A percentile compares a stretch with the other conserved stretches of the same genome.
These are phyloP conservation scores for Cubamyces sp. DNA, from an alignment of 768 basidiomycete genomes.

Conservation along the genomic window DNA sequence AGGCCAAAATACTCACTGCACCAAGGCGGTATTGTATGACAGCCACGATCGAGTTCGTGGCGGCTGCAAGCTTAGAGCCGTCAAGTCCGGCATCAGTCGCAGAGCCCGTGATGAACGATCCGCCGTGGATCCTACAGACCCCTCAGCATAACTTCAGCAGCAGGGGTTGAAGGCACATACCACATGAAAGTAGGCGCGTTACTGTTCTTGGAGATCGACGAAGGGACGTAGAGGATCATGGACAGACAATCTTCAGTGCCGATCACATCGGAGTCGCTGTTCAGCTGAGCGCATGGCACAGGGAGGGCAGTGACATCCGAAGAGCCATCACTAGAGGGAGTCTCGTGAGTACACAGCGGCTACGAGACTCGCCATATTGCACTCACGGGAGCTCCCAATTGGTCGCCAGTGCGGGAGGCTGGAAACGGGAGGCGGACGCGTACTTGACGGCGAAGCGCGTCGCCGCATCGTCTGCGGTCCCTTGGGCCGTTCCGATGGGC, in stretches of 20 bases:
- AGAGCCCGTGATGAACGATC: constrained; percentile 75
- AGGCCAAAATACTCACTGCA: constrained; percentile 49
- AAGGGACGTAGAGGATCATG: constrained; percentile 73
- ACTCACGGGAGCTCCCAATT: constrained; percentile 69
- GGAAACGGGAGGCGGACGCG: constrained; percentile 65
- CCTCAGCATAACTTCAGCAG: neutral
- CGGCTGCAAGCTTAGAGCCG: constrained; percentile 72
- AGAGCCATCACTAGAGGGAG: constrained; percentile 47
- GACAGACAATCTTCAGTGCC: constrained; percentile 82
- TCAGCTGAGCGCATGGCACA: constrained; percentile 71
- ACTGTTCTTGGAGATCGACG: constrained; percentile 36
- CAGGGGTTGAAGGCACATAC: constrained; percentile 40
- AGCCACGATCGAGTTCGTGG: constrained; percentile 76
- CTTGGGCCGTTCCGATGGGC: constrained; percentile 58
- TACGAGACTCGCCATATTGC: neutral
- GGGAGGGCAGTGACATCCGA: constrained; percentile 61
- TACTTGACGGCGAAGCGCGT: constrained; percentile 69
- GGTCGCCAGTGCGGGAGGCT: constrained; percentile 53
- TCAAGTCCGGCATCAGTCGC: constrained; percentile 75
- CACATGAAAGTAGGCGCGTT: constrained; percentile 61
- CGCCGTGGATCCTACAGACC: constrained; percentile 78
- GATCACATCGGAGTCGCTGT: constrained; percentile 42
- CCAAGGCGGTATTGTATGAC: constrained; percentile 87
- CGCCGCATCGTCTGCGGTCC: constrained; percentile 50
- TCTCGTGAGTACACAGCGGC: constrained; percentile 6